phyloP scores from a whole-genome alignment of 1,284 basidiomycete genomes.

The Trichosporon asahii region DNA sequence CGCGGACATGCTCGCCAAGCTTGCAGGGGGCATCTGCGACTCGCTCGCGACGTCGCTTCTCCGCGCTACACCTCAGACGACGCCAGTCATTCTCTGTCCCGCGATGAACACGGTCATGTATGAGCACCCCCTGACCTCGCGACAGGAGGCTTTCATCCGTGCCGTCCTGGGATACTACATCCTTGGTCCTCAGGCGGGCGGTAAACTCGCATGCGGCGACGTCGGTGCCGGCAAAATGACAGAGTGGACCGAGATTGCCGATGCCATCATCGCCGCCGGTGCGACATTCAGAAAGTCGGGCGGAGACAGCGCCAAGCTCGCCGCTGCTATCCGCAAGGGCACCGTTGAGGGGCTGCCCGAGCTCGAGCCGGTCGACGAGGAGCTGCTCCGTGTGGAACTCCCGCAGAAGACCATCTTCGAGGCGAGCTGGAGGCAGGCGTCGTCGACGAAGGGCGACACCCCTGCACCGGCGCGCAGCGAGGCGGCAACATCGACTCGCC shows the following conservation, averaged over 20 bases:
- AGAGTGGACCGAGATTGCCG: slow-evolving; percentile 65
- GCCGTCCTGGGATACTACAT: slow-evolving; percentile 77
- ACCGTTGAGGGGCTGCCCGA: not conserved
- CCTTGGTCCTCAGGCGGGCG: slow-evolving; percentile 62
- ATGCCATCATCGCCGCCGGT: slow-evolving; percentile 32
- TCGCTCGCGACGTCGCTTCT: slow-evolving; percentile 85
- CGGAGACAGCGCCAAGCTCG: slow-evolving; percentile 18
- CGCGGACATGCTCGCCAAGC: slow-evolving; percentile 91
- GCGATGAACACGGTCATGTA: slow-evolving; percentile 99
- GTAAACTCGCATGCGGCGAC: slow-evolving; percentile 82
- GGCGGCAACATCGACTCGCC: not conserved
- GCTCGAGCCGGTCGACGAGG: slow-evolving; percentile 1
- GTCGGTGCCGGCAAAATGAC: slow-evolving; percentile 90
- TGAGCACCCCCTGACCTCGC: slow-evolving; percentile 82
- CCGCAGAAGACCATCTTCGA: not conserved
- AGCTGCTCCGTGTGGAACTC: not conserved
- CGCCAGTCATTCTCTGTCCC: slow-evolving; percentile 83
- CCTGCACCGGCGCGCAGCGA: not conserved
- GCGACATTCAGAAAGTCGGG: not conserved
- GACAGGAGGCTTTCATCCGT: slow-evolving; percentile 68
- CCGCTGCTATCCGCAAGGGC: slow-evolving; percentile 16
- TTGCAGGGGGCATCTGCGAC: slow-evolving; percentile 82
- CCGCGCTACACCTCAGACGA: slow-evolving; percentile 75
- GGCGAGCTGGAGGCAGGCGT: not conserved
- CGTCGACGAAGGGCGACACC: not conserved